Evolutionary conservation across 1,284 basidiomycete species (phyloP).

Genomic region (Tylopilus orsonianus): DNA sequence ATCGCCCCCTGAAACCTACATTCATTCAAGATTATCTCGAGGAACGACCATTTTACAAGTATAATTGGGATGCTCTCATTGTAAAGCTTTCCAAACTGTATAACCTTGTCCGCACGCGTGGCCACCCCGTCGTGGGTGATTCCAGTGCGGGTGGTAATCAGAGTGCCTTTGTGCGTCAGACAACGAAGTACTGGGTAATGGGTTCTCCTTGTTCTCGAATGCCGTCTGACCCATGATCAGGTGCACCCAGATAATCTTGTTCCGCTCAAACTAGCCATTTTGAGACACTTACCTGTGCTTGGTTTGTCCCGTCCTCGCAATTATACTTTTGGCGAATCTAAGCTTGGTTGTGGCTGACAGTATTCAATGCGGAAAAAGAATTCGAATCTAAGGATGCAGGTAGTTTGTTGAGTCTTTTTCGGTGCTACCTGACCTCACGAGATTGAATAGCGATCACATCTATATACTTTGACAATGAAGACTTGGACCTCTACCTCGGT

Average conservation of each 20-base stretch:
- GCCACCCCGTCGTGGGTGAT: conserved; percentile 93
- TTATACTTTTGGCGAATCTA: conserved; percentile 3
- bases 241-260: conserved; percentile 95
- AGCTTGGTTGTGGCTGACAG: conserved; percentile 41
- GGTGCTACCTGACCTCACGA: conserved; percentile 6
- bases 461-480: conserved; percentile 93
- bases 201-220: not conserved
- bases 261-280: conserved; percentile 92
- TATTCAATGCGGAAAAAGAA: conserved; percentile 96
- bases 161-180: conserved; percentile 96
- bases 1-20: conserved; percentile 59
- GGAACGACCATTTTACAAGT: conserved; percentile 95
- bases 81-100: conserved; percentile 96
- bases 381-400: conserved; percentile 89
- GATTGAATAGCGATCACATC: conserved; percentile 70
- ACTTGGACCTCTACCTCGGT: conserved; percentile 96
- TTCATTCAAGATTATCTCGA: conserved; percentile 92
- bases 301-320: conserved; percentile 46
- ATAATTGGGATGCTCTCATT: conserved; percentile 90
- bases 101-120: conserved; percentile 93
- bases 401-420: conserved; percentile 30
- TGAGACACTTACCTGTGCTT: conserved; percentile 90
- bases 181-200: conserved; percentile 97
- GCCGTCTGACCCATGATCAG: conserved; percentile 37
- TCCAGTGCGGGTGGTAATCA: conserved; percentile 92